Percentiles rank a stretch among this genome's conserved stretches.
phyloP scores from a whole-genome alignment of 495 filamentous ascomycete species.

The Tuber borchii region DNA sequence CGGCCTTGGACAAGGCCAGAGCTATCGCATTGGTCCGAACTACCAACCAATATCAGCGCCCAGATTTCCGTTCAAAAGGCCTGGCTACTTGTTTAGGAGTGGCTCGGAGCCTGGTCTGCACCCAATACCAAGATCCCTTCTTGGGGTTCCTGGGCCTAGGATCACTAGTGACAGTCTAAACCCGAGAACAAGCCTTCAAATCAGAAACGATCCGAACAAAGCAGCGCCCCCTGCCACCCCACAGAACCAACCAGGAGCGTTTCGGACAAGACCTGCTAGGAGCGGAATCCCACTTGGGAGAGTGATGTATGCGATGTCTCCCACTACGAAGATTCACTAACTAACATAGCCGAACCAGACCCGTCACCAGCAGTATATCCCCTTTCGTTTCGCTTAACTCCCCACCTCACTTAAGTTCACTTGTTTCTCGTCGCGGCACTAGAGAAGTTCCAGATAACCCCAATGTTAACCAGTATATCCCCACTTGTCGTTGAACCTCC shows the following conservation, averaged over 20 bases:
- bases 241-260: not conserved
- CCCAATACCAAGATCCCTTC: not conserved
- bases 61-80: not conserved
- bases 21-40: conserved; percentile 35
- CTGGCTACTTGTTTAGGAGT: not conserved
- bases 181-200: not conserved
- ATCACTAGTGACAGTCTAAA: not conserved
- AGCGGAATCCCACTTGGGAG: conserved; percentile 9
- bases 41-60: conserved; percentile 20
- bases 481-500: not conserved
- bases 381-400: not conserved
- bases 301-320: not conserved
- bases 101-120: conserved; percentile 12
- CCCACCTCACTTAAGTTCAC: not conserved
- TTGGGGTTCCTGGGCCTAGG: not conserved
- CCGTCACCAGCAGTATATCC: conserved; percentile 12
- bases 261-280: conserved; percentile 4
- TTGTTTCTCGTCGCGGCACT: not conserved
- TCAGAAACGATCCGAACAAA: not conserved
- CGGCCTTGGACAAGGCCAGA: conserved; percentile 38
- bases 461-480: conserved; percentile 24
- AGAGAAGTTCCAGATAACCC: conserved; percentile 19
- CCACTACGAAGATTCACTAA: not conserved
- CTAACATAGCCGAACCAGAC: not conserved
- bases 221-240: not conserved